Conservation (phyloP, 78 protist genomes). For the Neovahlkampfia damariscottae region DNA sequence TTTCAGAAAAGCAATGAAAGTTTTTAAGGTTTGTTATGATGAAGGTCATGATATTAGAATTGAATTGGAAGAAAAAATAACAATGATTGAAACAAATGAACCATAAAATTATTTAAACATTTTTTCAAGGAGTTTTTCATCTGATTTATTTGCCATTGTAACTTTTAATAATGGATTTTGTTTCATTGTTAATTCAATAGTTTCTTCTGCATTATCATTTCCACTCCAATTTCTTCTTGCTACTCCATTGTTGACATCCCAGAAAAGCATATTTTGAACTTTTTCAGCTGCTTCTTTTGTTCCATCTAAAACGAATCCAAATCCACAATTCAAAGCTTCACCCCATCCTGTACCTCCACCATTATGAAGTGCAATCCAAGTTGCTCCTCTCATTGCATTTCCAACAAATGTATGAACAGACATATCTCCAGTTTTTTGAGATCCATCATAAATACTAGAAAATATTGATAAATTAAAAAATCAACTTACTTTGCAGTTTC, state of each 20-base stretch:
- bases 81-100: no score
- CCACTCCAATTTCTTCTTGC: slow-evolving; percentile 42
- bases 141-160: slow-evolving; percentile 1
- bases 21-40: no score
- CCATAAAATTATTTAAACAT: no score
- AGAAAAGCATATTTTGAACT: slow-evolving; percentile 60
- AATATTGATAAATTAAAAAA: no score
- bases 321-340: slow-evolving; percentile 84
- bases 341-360: slow-evolving; percentile 83
- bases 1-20: no score
- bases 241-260: slow-evolving; percentile 89
- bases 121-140: no score
- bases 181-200: slow-evolving; percentile 18
- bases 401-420: slow-evolving; percentile 69
- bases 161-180: neutral
- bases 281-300: slow-evolving; percentile 32
- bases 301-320: slow-evolving; percentile 85
- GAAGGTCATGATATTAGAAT: no score
- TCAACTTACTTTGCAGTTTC: no score
- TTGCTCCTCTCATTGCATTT: slow-evolving; percentile 74
- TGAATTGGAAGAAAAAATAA: no score
- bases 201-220: slow-evolving; percentile 20
- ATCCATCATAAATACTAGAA: slow-evolving; percentile 69
- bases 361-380: slow-evolving; percentile 70
- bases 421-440: slow-evolving; percentile 72